phyloP scores from a whole-genome alignment of 1,284 basidiomycete genomes.

The Blastosporella zonata region DNA sequence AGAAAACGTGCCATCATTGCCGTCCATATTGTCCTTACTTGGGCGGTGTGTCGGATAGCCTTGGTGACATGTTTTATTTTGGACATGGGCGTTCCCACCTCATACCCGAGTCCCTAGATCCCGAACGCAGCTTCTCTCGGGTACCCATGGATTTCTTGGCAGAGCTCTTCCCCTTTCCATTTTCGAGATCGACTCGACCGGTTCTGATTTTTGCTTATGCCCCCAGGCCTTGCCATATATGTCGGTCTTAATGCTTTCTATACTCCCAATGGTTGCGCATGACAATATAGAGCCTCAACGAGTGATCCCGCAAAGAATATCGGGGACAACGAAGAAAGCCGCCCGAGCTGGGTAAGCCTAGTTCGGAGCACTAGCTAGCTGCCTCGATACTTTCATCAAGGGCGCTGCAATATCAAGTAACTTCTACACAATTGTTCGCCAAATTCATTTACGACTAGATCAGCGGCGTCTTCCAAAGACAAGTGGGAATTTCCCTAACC shows the following conservation, averaged over 20 bases:
- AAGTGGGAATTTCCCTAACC: neutral
- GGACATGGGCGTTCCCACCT: neutral
- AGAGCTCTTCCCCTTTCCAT: too few relatives aligned
- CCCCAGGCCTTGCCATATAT: neutral
- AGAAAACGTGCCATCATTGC: constrained; percentile 14
- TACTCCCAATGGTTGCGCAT: too few relatives aligned
- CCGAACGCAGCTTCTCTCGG: neutral
- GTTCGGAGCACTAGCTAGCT: too few relatives aligned
- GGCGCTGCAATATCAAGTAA: too few relatives aligned
- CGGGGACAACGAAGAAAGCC: neutral
- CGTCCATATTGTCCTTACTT: constrained; percentile 16
- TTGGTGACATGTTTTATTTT: constrained; percentile 3
- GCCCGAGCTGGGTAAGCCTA: too few relatives aligned
- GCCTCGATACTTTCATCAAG: neutral
- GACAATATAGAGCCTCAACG: too few relatives aligned
- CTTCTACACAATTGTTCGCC: neutral
- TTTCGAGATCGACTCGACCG: too few relatives aligned
- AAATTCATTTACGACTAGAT: neutral
- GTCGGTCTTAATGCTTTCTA: neutral
- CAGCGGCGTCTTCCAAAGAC: constrained; percentile 1
- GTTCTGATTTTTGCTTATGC: too few relatives aligned
- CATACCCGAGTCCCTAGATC: constrained; percentile 5
- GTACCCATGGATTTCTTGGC: neutral
- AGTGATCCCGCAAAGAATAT: neutral
- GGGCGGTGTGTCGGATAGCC: neutral